Evolutionary conservation across 108 stramenopile species (phyloP).

Genomic region (Cyclotella choctawhatcheeana): DNA sequence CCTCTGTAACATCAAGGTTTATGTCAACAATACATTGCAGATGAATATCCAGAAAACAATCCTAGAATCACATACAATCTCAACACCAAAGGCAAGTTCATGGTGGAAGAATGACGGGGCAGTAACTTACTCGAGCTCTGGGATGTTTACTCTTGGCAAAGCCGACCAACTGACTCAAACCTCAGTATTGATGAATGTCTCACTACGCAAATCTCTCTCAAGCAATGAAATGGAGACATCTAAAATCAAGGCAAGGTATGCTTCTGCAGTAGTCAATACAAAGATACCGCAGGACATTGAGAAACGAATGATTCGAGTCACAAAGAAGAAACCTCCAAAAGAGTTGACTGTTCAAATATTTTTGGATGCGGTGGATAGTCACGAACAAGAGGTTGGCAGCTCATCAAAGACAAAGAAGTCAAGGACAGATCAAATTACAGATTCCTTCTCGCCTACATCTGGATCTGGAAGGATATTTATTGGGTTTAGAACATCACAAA

Average conservation of each 20-base stretch:
- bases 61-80: slow-evolving; percentile 57
- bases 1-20: slow-evolving; percentile 59
- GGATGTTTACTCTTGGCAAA: slow-evolving; percentile 63
- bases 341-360: slow-evolving; percentile 71
- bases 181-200: slow-evolving; percentile 38
- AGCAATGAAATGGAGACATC: slow-evolving; percentile 57
- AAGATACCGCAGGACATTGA: slow-evolving; percentile 66
- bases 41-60: slow-evolving; percentile 67
- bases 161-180: slow-evolving; percentile 41
- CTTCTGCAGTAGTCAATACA: slow-evolving; percentile 69
- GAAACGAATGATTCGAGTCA: slow-evolving; percentile 79
- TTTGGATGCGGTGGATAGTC: slow-evolving; percentile 57
- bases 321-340: slow-evolving; percentile 83
- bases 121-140: slow-evolving; percentile 56
- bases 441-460: slow-evolving; percentile 64
- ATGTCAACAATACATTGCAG: slow-evolving; percentile 57
- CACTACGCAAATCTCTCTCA: slow-evolving; percentile 18
- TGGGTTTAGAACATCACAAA: slow-evolving; percentile 84
- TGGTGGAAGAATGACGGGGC: slow-evolving; percentile 72
- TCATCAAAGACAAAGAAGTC: slow-evolving; percentile 13
- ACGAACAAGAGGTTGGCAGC: slow-evolving; percentile 25
- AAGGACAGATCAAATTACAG: slow-evolving; percentile 52
- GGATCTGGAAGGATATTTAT: slow-evolving; percentile 79
- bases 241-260: slow-evolving; percentile 65
- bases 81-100: slow-evolving; percentile 42